Base-by-base conservation (phyloP, 164 flowering plant species). In the Sextonia rubra region DNA sequence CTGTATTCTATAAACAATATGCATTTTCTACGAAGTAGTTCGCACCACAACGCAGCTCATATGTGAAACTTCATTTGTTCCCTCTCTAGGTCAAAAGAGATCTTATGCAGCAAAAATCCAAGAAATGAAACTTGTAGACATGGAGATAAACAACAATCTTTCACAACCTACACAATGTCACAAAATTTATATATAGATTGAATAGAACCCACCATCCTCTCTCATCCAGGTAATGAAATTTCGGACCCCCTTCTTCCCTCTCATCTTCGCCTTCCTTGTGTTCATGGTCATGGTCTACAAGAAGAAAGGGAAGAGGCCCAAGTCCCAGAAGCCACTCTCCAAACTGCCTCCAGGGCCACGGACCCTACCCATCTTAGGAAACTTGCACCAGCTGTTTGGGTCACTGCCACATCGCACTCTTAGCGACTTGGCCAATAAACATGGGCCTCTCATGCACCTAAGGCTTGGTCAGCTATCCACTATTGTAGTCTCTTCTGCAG, bases 401-500 rank as follows among this genome's bases (percentile, higher is more conserved):
- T 14, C 49, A 15, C 30, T 37, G 4, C 64, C 67, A n/a, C 65
- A 71, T 62, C 64, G 20, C n/a, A 2, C 67, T 18, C 73, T 71
- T 22, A 15, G 56, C 1, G 56, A 47, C 66, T 17, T 71, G 20
- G 55, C 73, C 24, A 32, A 23, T 6, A 32, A 23, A 15, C 22
- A 60, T 60, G 52, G 67, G 3, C 67, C 73, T 20, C 55, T 71
- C 14, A 60, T 70, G 73, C 52, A 29, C 7, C 3, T 58, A 1
- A 12, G 25, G 47, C 32, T 70, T 18, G 73, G 73, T 8, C 12
- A 30, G 29, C 12, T 70, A 2, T 32, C 65, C 3, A 58, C 61
- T n/a, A 11, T 61, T 11, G 72, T 76, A 6, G 64, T 76, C 68
- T 76, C 82, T 44, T 79, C 82, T 1, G 72, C 82, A 2, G 70